These are phyloP conservation scores for Vicia villosa DNA, from an alignment of 306 rosid species.

Conservation along the genomic window DNA sequence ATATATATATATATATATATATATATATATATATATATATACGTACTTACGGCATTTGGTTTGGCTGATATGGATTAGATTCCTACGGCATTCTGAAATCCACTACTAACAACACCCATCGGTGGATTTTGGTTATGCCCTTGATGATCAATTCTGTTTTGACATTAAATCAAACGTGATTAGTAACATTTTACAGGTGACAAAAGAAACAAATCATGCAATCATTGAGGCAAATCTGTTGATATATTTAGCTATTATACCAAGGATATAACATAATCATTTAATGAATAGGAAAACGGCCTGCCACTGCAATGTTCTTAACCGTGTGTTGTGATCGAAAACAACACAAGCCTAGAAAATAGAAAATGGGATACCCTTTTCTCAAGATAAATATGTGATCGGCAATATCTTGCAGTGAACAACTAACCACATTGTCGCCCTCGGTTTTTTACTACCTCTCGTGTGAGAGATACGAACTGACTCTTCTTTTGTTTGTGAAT, in stretches of 20 bases:
- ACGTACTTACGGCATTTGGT: too few relatives aligned
- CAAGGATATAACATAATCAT: not conserved
- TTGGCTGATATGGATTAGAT: constrained; percentile 47
- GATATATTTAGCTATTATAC: not conserved
- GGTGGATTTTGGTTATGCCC: constrained; percentile 53
- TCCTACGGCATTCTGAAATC: constrained; percentile 49
- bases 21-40: too few relatives aligned
- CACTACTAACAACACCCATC: constrained; percentile 54
- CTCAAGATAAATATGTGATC: not conserved
- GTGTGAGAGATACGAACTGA: too few relatives aligned
- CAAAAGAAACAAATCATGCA: constrained; percentile 33
- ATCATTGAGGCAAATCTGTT: constrained; percentile 23
- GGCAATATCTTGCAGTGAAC: too few relatives aligned
- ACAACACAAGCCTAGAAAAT: not conserved
- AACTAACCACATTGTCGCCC: too few relatives aligned
- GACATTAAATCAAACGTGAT: constrained; percentile 23
- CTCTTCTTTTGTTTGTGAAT: too few relatives aligned
- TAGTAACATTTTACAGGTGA: not conserved
- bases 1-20: too few relatives aligned
- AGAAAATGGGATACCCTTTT: too few relatives aligned
- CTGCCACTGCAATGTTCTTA: not conserved
- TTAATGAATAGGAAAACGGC: constrained; percentile 2
- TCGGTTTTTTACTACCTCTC: too few relatives aligned
- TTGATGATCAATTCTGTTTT: constrained; percentile 60
- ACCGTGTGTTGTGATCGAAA: constrained; percentile 19